Conservation (phyloP, 345 rosid genomes). For the Hibiscus tridactylites region DNA sequence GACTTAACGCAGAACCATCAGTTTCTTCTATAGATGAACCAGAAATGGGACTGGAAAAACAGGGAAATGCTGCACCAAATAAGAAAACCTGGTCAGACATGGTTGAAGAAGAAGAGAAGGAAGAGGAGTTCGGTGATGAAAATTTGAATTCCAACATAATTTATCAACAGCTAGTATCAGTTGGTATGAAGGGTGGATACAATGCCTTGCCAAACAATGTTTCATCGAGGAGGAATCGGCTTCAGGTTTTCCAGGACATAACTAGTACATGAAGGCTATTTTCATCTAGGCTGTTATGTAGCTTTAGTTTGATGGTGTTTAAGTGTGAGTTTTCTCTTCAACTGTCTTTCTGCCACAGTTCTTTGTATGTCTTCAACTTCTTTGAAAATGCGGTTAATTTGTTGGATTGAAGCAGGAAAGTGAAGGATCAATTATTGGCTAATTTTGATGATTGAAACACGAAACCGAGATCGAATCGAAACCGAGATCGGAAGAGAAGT, state of each 20-base stretch:
- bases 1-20: conserved; percentile 12
- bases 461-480: too few species aligned
- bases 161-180: conserved; percentile 19
- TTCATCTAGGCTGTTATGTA: not conserved
- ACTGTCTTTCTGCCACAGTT: not conserved
- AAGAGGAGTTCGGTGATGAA: conserved; percentile 18
- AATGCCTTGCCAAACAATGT: conserved; percentile 2
- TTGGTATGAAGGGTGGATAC: conserved; percentile 16
- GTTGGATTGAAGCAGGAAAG: not conserved
- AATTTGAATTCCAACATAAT: conserved; percentile 35
- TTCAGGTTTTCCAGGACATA: conserved; percentile 53
- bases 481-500: too few species aligned
- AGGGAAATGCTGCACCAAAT: not conserved
- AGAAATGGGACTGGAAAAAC: conserved; percentile 16
- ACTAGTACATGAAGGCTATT: conserved; percentile 28
- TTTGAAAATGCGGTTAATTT: not conserved
- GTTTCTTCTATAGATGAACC: conserved; percentile 14
- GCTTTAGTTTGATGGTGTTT: not conserved
- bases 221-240: conserved; percentile 25
- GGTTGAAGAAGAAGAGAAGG: conserved; percentile 52
- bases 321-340: not conserved
- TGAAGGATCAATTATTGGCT: too few species aligned
- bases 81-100: conserved; percentile 82
- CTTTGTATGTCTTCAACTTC: not conserved
- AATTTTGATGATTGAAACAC: too few species aligned